Evolutionary conservation across 2,329 filamentous ascomycete species (phyloP), one percentile per base, ranked within the genome.

Genomic region (Microsporum canis): DNA sequence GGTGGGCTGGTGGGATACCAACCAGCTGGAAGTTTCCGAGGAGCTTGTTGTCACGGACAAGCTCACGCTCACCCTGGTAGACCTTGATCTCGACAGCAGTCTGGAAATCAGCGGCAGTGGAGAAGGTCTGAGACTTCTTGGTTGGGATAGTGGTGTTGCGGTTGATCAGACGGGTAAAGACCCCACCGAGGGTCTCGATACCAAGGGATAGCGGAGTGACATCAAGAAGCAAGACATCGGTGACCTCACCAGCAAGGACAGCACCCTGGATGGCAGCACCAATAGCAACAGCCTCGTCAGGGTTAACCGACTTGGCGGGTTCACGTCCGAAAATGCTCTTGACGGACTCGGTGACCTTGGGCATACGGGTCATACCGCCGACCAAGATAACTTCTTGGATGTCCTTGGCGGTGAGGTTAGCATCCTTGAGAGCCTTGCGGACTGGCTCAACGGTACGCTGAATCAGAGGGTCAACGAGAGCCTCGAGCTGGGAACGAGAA

Each of bases 71-170:
- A 83, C 92, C 92, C 86, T 97, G 91, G 88, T 86, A 97, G 66
- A 97, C 92, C 88, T 97, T 96, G 83, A 97, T 97, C 83, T 96
- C 91, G 73, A 97, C 92, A 69, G 91, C 92, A 65, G 89, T 95
- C 83, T 97, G 92, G 88, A 95, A 96, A 77, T 97, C 92, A 68
- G 92, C 91, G 60, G 91, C 91, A 58, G 92, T 97, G 61, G 91
- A 96, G 86, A 97, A 97, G 73, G 91, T 86, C 81, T 96, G 91
- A 10, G 91, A 96, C 83, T 97, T 97, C 88, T 96, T 96, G 80
- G 92, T 97, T 62, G 92, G 92, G 74, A 97, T 97, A 67, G 92
- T 96, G 73, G 92, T 97, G 85, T 97, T 97, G 71, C 92, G 89
- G 87, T 95, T 96, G 83, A 97, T 97, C 77, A 97, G 78, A 74